Evolutionary conservation across 1,139 yeast species (phyloP).

Genomic region (Kodamaea fungicola): DNA sequence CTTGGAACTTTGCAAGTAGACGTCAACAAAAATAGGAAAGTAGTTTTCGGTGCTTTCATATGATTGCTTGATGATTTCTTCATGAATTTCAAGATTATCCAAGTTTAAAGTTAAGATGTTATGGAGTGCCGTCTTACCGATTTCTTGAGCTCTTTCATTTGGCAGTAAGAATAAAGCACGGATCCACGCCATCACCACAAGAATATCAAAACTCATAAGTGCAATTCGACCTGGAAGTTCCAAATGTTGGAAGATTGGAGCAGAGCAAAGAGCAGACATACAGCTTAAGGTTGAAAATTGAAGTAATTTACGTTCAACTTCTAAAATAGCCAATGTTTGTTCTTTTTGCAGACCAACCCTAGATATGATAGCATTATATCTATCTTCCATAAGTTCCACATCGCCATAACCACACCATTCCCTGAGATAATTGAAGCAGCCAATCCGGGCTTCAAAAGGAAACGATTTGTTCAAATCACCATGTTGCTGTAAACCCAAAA

Average conservation of each 20-base stretch:
- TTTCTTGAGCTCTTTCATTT: constrained; percentile 54
- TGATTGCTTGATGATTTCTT: constrained; percentile 66
- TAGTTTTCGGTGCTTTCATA: constrained; percentile 65
- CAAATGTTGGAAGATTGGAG: constrained; percentile 53
- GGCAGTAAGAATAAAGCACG: constrained; percentile 62
- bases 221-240: constrained; percentile 42
- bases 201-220: constrained; percentile 64
- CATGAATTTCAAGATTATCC: constrained; percentile 52
- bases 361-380: constrained; percentile 62
- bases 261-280: constrained; percentile 78
- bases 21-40: constrained; percentile 67
- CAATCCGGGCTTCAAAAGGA: constrained; percentile 82
- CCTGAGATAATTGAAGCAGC: constrained; percentile 75
- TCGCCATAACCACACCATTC: constrained; percentile 96
- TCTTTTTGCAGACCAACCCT: constrained; percentile 44
- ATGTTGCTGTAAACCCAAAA: constrained; percentile 43
- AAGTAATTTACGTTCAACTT: constrained; percentile 71
- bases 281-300: constrained; percentile 75
- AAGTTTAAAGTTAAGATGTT: constrained; percentile 63
- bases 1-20: constrained; percentile 40
- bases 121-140: constrained; percentile 71
- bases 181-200: constrained; percentile 73
- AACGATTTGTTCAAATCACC: constrained; percentile 53
- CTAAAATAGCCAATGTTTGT: constrained; percentile 68
- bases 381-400: constrained; percentile 55